Conservation (phyloP, 495 filamentous ascomycete species). For the Aspergillus biplanus region DNA sequence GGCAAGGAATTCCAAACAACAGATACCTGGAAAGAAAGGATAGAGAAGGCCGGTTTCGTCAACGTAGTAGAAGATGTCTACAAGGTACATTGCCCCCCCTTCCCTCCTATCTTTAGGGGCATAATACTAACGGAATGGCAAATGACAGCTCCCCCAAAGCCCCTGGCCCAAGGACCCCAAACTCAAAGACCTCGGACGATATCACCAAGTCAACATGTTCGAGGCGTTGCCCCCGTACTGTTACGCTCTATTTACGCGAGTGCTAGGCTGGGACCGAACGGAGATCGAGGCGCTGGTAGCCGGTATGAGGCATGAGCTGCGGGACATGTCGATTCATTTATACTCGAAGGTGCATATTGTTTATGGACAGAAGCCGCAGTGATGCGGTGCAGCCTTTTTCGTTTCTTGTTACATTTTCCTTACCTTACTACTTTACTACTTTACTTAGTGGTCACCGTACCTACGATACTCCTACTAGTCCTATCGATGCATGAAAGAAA, state of each 20-base stretch:
- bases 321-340: constrained; percentile 53
- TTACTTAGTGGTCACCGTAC: background rate
- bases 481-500: too few species aligned
- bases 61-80: constrained; percentile 52
- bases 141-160: constrained; percentile 42
- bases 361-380: constrained; percentile 41
- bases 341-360: constrained; percentile 43
- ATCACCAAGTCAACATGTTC: constrained; percentile 51
- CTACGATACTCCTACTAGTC: too few species aligned
- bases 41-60: constrained; percentile 58
- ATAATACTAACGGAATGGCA: background rate
- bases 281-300: constrained; percentile 59
- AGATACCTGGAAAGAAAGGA: constrained; percentile 46
- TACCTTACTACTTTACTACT: background rate
- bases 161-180: constrained; percentile 57
- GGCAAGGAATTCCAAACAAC: constrained; percentile 43
- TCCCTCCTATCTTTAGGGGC: too few species aligned
- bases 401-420: background rate
- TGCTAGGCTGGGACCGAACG: constrained; percentile 54
- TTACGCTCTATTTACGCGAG: constrained; percentile 57
- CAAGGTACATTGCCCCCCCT: constrained; percentile 35
- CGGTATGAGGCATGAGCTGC: constrained; percentile 55
- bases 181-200: constrained; percentile 53
- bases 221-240: constrained; percentile 53
- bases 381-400: background rate